These are phyloP conservation scores for Arachnopeziza araneosa DNA, from an alignment of 2,329 filamentous ascomycete genomes.

Conservation along the genomic window DNA sequence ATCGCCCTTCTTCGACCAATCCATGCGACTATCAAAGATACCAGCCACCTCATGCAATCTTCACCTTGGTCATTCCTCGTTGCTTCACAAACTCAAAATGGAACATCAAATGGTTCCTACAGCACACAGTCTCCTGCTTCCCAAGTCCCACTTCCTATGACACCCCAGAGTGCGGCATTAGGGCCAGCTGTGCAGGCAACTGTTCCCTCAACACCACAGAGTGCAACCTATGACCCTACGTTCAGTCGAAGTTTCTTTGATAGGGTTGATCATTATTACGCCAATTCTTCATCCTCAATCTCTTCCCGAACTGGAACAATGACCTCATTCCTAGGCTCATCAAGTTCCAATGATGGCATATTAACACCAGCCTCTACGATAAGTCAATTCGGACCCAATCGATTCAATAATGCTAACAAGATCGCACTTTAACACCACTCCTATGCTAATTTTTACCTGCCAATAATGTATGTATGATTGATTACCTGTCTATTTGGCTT, in stretches of 20 bases:
- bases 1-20: constrained; percentile 71
- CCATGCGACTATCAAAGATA: constrained; percentile 78
- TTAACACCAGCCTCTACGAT: constrained; percentile 22
- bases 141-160: constrained; percentile 65
- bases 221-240: constrained; percentile 25
- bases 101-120: constrained; percentile 19
- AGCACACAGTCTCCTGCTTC: constrained; percentile 37
- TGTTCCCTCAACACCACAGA: constrained; percentile 62
- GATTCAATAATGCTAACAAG: not conserved
- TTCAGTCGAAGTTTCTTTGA: constrained; percentile 30
- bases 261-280: constrained; percentile 28
- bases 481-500: not conserved
- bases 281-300: constrained; percentile 15
- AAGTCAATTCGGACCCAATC: not conserved
- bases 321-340: constrained; percentile 18
- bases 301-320: constrained; percentile 30
- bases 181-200: constrained; percentile 89
- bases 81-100: constrained; percentile 17
- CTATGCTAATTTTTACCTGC: not conserved
- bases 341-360: constrained; percentile 23
- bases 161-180: constrained; percentile 81
- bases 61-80: constrained; percentile 56
- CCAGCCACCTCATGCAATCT: constrained; percentile 63
- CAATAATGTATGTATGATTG: not conserved
- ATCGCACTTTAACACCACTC: not conserved